A percentile compares a stretch with the other conserved stretches of the same genome.
Conservation (phyloP, 768 basidiomycete genomes). For the Leccinellum rugosiceps region DNA sequence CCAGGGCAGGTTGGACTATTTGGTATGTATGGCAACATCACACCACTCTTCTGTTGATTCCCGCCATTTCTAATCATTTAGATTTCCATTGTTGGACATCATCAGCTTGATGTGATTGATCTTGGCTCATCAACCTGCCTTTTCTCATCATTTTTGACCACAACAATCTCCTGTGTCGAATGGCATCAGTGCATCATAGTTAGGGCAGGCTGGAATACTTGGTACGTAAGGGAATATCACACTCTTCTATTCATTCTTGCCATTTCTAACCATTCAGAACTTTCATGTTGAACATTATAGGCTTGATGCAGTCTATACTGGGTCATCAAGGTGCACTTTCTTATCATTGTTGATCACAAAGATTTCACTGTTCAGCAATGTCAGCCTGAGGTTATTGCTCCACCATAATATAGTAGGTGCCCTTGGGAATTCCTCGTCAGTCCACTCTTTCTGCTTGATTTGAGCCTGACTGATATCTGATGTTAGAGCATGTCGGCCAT, state of each 20-base stretch:
- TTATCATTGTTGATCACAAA: background rate
- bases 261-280: background rate
- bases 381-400: too few relatives aligned
- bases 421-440: too few relatives aligned
- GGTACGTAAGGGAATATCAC: background rate
- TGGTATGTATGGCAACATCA: background rate
- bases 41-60: background rate
- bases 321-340: background rate
- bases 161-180: background rate
- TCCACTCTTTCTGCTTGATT: too few relatives aligned
- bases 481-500: too few relatives aligned
- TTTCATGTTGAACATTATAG: background rate
- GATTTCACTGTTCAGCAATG: background rate
- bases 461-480: too few relatives aligned
- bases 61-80: background rate
- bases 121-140: background rate
- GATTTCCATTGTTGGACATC: background rate
- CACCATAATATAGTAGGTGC: too few relatives aligned
- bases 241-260: background rate
- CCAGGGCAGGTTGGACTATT: background rate
- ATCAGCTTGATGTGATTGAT: background rate
- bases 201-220: background rate
- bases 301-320: background rate
- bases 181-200: background rate
- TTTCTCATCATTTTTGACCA: background rate